Conservation (phyloP, 2,329 filamentous ascomycete genomes). For the Verticillium zaregamsianum region DNA sequence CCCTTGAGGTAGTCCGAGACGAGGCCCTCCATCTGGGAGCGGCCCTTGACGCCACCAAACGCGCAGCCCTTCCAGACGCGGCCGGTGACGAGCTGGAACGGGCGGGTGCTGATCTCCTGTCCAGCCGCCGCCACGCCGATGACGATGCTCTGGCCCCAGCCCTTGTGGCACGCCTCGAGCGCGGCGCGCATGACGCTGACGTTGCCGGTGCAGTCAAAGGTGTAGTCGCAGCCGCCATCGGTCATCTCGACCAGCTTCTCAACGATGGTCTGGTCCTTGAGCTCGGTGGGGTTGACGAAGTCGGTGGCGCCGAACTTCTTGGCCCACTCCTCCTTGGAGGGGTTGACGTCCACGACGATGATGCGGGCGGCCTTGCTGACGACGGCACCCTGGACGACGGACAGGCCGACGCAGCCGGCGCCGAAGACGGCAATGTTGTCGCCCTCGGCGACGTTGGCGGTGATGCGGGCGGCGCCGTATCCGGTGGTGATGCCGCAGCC, state of each 20-base stretch:
- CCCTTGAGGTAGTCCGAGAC: constrained; percentile 87
- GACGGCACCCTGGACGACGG: constrained; percentile 89
- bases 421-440: constrained; percentile 91
- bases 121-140: constrained; percentile 96
- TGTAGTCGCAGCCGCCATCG: constrained; percentile 97
- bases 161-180: constrained; percentile 97
- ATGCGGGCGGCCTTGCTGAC: constrained; percentile 76
- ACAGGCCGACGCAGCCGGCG: constrained; percentile 91
- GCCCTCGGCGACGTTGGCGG: constrained; percentile 85
- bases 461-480: constrained; percentile 92
- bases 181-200: constrained; percentile 93
- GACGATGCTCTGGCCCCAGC: constrained; percentile 96
- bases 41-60: constrained; percentile 97
- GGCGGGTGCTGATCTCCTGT: constrained; percentile 89
- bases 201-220: constrained; percentile 98
- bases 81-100: constrained; percentile 97
- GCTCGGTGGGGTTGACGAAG: constrained; percentile 89
- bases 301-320: constrained; percentile 94
- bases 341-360: constrained; percentile 75
- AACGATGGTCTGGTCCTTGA: constrained; percentile 75
- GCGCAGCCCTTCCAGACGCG: constrained; percentile 98
- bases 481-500: constrained; percentile 98
- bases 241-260: constrained; percentile 96
- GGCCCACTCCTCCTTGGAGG: constrained; percentile 84
- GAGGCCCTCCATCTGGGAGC: constrained; percentile 81